These are phyloP conservation scores for Cryptosporidium sp. DNA, from an alignment of 169 alveolate genomes.

Conservation along the genomic window DNA sequence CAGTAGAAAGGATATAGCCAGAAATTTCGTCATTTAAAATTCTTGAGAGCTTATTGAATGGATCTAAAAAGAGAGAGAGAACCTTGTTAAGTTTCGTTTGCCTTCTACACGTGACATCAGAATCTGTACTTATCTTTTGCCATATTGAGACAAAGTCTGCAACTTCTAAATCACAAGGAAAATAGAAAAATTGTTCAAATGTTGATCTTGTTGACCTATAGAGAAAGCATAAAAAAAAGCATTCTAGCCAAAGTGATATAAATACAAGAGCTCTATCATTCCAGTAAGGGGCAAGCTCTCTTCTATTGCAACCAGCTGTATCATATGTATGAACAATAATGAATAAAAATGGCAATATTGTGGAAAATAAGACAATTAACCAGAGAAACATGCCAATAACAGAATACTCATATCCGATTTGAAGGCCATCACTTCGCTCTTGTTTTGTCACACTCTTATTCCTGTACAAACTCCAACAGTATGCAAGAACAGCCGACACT, in stretches of 20 bases:
- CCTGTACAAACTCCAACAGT: constrained; percentile 35
- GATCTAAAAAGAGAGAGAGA: neutral
- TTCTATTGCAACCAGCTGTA: constrained; percentile 64
- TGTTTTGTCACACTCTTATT: neutral
- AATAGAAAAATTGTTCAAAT: constrained; percentile 25
- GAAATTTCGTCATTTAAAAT: constrained; percentile 28
- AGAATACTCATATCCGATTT: constrained; percentile 22
- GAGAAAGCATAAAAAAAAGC: constrained; percentile 40
- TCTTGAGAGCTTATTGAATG: constrained; percentile 32
- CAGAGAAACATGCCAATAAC: neutral
- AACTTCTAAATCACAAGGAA: neutral
- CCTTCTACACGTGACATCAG: constrained; percentile 8
- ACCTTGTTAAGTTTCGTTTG: neutral
- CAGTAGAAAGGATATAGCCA: constrained; percentile 20
- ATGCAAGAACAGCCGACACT: neutral
- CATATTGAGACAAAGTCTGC: constrained; percentile 55
- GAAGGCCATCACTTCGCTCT: constrained; percentile 18
- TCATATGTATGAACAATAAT: constrained; percentile 58
- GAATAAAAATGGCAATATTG: constrained; percentile 26
- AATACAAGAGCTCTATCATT: constrained; percentile 32
- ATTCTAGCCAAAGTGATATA: constrained; percentile 47
- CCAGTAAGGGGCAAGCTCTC: constrained; percentile 58
- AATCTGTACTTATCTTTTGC: neutral
- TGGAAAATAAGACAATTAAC: neutral
- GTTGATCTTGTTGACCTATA: constrained; percentile 13